Base-by-base conservation (phyloP, 1,139 yeast species). In the Fermentozyma sake region DNA sequence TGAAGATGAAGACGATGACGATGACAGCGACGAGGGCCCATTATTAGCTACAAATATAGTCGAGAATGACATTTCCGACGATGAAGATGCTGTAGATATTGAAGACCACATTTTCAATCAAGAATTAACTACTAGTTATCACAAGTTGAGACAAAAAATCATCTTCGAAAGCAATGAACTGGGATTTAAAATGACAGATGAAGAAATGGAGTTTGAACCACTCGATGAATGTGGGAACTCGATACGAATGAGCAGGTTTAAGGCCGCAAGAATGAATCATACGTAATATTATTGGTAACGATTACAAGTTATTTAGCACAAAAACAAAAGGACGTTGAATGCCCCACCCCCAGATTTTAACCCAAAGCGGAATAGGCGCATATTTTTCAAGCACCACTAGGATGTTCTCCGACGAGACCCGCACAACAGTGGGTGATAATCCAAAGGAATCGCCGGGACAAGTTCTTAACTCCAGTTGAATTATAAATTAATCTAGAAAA, bases 211-310 rank as follows among this genome's bases (percentile, higher is more conserved):
- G 35, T 48, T 75, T 11, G 94, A 82, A 43, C 86, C 86, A 0
- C 58, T 82, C n/a, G 89, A 83, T 41, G 81, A 76, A 34, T 51
- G 61, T 20, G 86, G 85, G 0, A 71, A 75, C 29, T 76, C 77
- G 0, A 43, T 70, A 8, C 76, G 63, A 37, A 57, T 74, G 1
- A 83, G 94, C 45, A 58, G 87, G 29, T 85, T 85, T 51, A 82
- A 68, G 42, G 73, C 82, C n/a, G 79, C 82, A 12, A 54, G 65
- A 27, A 32, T 52, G 32, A 26, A 22, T 14, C 14, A 17, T 9
- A n/a, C 12, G 13, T 10, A 14, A 24, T 17, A 12, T 16, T 6
- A 12, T 11, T 16, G 18, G 7, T n/a, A 24, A 20, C 18, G 12
- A 17, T 7, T 9, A 19, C 18, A 20, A 15, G 12, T n/a, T n/a